Base-by-base conservation (phyloP, 2,329 filamentous ascomycete species). In the Xylaria sp. region DNA sequence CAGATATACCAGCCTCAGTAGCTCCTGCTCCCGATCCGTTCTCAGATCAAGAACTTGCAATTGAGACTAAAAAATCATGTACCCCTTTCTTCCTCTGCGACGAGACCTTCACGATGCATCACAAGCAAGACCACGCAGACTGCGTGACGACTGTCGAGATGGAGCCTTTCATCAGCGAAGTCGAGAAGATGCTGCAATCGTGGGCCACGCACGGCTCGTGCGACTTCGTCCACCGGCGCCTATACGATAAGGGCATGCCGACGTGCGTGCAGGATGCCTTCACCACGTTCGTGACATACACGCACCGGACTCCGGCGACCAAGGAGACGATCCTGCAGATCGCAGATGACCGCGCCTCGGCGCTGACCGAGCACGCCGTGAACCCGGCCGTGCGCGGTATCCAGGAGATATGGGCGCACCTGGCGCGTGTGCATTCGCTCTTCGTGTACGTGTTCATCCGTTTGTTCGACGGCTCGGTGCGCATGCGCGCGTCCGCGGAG, bases 221-320 rank as follows among this genome's bases (percentile, higher is more conserved):
- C 4, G 17, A 38, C 19, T 63, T 63, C 50, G 60, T 63, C 8
- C 61, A 63, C 33, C 55, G 46, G 31, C 50, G 56, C 3, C 31
- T 63, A 23, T 63, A 63, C 28, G 49, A 60, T 12, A 60, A 56
- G 35, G 51, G 51, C 11, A 63, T 63, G 61, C 61, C 61, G n/a
- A 56, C 56, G 25, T 63, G 56, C 17, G 42, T 63, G 15, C 61
- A 63, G 31, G 61, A 63, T 17, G 61, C 61, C 37, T 63, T 63
- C 61, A 60, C 61, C 8, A 63, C 61, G 8, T 52, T 56, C 51
- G 56, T 56, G 7, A 31, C 61, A 7, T 60, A 63, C 25, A 5
- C 45, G 21, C 45, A 45, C n/a, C 61, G 61, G 31, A 60, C 61
- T 19, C 61, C 61, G 12, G 61, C 61, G 5, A 56, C 50, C 9